Base-by-base conservation (phyloP, 164 flowering plant genomes). In the Hamamelis virginiana region DNA sequence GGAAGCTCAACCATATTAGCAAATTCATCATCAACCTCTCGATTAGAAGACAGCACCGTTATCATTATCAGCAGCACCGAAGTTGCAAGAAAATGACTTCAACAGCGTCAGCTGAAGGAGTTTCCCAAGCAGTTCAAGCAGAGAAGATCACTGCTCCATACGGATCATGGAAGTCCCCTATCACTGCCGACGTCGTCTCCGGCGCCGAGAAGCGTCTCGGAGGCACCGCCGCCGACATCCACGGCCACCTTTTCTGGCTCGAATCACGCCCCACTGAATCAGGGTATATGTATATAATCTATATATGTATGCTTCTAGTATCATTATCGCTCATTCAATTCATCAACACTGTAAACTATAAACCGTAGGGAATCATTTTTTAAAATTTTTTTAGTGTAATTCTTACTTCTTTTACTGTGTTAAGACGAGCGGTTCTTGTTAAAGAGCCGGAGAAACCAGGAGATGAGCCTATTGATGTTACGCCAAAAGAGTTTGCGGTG, bases 81-180 rank as follows among this genome's bases (percentile, higher is more conserved):
- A 33, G 41, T 33, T 33, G 2, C 4, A 33, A 33, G 41, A 33
- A 6, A 33, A 33, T 33, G 41, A 33, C 80, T 33, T 74, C 80
- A 0, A 56, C 45, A 10, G 19, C 73, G 8, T 33, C 67, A 22
- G 10, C 70, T 23, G 55, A 66, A n/a, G 33, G 45, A 1, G 48
- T 47, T 27, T 26, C 70, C 21, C 46, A 66, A n/a, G 33, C 53
- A 1, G 48, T 47, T 27, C 26, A 21, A 0, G 60, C 55, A 19
- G 77, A 80, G 62, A 90, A 82, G 69, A 27, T 76, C 46, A 82
- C 78, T 1, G 90, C 97, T 66, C 94, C 94, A 0, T 95, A 86
- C 64, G 98, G 98, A 47, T 85, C 97, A 4, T 95, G 98, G 98
- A 91, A 85, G 72, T 95, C 98, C 3, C 97, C 97, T 13, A 88